Evolutionary conservation across 2,329 filamentous ascomycete genomes (phyloP), one percentile per base, ranked within the genome.

Genomic region (Akanthomyces lecanii): DNA sequence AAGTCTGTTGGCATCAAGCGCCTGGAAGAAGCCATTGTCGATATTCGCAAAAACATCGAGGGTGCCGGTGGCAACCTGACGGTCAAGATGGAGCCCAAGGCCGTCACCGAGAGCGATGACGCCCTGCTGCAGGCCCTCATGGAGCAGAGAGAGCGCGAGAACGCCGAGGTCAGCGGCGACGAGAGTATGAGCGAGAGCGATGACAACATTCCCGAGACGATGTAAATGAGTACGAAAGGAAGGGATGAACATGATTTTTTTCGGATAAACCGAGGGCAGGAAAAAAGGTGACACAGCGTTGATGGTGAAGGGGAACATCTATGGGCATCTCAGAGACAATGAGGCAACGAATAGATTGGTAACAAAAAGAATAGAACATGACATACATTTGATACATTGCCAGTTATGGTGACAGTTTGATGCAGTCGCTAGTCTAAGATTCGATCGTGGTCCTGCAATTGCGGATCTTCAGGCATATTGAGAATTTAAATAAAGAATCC

Each of bases 61-160:
- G 82, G 78, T 52, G 85, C 90, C 0, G 90, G 90, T 61, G 95
- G 95, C 65, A 87, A 86, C 73, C 89, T 94, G 73, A 85, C 89
- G 50, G 89, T 97, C 70, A 97, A 96, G 87, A 99, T 99, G 95
- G 93, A 95, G 72, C 95, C 95, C 69, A 98, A 98, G 87, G 95
- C 96, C 5, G 95, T 99, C 66, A 99, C 95, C 1, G 96, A 98
- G 84, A 96, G 92, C 76, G 96, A 99, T 72, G 95, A 99, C 73
- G 95, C 94, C 30, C 93, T 97, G 78, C 83, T 99, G 68, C 92
- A 97, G 77, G 95, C 94, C 59, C 85, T 99, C 68, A 99, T 99
- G 95, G 95, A 98, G 84, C 97, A 98, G 88, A 89, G 91, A 69
- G 95, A 97, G 82, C 89, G 92, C 68, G 94, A 98, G 85, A 99